A percentile compares a stretch with the other conserved stretches of the same genome.
Evolutionary conservation across 208 protist species (phyloP).

Genomic region (Trypanosoma rangeli): DNA sequence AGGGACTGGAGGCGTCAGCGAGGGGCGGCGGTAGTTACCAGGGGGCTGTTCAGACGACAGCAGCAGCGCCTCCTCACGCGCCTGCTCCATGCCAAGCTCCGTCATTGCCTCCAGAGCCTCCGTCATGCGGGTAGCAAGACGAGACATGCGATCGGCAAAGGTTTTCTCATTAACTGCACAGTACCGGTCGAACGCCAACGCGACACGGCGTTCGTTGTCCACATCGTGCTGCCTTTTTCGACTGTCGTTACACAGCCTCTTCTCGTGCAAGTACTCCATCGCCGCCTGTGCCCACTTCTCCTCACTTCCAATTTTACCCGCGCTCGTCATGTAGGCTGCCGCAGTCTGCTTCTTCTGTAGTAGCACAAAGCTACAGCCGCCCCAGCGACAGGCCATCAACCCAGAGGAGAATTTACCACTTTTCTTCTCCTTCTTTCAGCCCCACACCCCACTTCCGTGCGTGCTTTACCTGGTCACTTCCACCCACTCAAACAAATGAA

Average conservation of each 20-base stretch:
- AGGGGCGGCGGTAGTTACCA: slow-evolving; percentile 58
- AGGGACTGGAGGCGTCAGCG: slow-evolving; percentile 71
- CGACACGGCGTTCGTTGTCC: slow-evolving; percentile 56
- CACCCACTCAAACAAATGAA: neutral
- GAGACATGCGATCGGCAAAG: slow-evolving; percentile 55
- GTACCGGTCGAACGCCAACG: slow-evolving; percentile 77
- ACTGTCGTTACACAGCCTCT: slow-evolving; percentile 77
- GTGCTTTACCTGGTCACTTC: neutral
- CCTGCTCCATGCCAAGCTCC: slow-evolving; percentile 41
- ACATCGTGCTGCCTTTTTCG: slow-evolving; percentile 83
- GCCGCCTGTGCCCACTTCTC: slow-evolving; percentile 88
- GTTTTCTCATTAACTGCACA: slow-evolving; percentile 40
- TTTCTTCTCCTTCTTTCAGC: neutral
- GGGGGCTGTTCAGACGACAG: slow-evolving; percentile 79
- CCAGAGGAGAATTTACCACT: neutral
- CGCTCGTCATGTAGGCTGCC: slow-evolving; percentile 65
- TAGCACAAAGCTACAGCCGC: slow-evolving; percentile 1
- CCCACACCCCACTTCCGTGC: neutral
- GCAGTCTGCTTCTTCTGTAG: slow-evolving; percentile 77
- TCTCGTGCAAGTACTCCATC: slow-evolving; percentile 90
- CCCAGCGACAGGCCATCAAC: slow-evolving; percentile 6
- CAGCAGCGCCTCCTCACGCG: slow-evolving; percentile 68
- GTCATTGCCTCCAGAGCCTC: slow-evolving; percentile 71
- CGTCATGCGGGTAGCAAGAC: slow-evolving; percentile 54
- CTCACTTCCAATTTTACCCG: slow-evolving; percentile 73